A percentile compares a stretch with the other conserved stretches of the same genome.
Evolutionary conservation across 257 asterid genomes (phyloP).

Genomic region (Penstemon davidsonii): DNA sequence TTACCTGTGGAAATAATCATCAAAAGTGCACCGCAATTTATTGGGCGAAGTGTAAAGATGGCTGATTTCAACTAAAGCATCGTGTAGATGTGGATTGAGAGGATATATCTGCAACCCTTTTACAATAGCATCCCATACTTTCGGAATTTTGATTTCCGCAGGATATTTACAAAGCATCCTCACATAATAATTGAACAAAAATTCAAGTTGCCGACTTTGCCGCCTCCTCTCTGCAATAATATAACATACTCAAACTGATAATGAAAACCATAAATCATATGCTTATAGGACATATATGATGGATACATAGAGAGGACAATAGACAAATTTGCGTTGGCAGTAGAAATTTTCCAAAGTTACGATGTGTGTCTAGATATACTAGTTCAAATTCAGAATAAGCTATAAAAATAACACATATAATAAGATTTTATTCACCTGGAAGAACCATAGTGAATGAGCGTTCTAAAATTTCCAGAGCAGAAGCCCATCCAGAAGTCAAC

Average conservation of each 20-base stretch:
- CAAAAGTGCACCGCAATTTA: slow-evolving; percentile 77
- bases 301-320: neutral
- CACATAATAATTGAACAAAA: slow-evolving; percentile 67
- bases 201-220: slow-evolving; percentile 70
- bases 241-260: slow-evolving; percentile 7
- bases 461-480: slow-evolving; percentile 70
- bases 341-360: neutral
- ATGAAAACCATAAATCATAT: neutral
- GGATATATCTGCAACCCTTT: slow-evolving; percentile 85
- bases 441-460: slow-evolving; percentile 86
- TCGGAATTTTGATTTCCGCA: slow-evolving; percentile 48
- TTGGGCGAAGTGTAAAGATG: slow-evolving; percentile 70
- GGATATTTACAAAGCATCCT: slow-evolving; percentile 59
- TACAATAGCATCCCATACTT: slow-evolving; percentile 64
- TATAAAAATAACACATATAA: slow-evolving; percentile 9
- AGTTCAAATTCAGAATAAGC: neutral
- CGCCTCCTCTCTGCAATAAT: slow-evolving; percentile 74
- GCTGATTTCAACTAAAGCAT: slow-evolving; percentile 63
- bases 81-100: slow-evolving; percentile 55
- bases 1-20: slow-evolving; percentile 67
- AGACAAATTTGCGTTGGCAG: neutral
- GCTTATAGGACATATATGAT: neutral
- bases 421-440: slow-evolving; percentile 62
- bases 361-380: neutral
- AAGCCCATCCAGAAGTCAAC: slow-evolving; percentile 71